phyloP scores from a whole-genome alignment of 2,329 filamentous ascomycete species.

The Colletotrichum camelliae region DNA sequence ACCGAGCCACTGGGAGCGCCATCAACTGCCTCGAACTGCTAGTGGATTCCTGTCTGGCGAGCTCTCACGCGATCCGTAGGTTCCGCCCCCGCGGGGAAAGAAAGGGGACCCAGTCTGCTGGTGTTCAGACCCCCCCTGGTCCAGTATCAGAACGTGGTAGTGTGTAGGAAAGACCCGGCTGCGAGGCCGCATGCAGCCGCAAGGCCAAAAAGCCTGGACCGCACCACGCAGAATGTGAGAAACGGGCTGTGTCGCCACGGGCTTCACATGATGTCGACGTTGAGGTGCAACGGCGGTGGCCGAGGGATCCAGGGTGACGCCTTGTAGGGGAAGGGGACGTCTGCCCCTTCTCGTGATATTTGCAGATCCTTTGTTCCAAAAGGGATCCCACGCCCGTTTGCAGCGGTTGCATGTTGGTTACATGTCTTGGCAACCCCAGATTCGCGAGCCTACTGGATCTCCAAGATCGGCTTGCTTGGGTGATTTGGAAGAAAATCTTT shows the following conservation, averaged over 20 bases:
- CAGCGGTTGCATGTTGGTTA: constrained; percentile 4
- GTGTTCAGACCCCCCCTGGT: constrained; percentile 5
- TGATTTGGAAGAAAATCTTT: neutral
- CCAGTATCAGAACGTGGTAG: constrained; percentile 6
- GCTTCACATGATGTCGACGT: constrained; percentile 1
- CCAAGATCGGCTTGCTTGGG: neutral
- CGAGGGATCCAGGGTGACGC: neutral
- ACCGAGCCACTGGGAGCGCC: neutral
- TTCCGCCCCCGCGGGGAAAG: neutral
- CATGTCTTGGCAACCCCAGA: constrained; percentile 6
- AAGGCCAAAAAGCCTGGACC: neutral
- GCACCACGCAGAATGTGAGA: neutral
- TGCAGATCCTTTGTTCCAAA: neutral
- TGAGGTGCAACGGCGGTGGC: neutral
- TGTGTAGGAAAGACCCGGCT: neutral
- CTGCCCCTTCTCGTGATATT: neutral
- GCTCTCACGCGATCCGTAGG: neutral
- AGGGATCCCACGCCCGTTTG: neutral
- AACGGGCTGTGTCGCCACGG: constrained; percentile 4
- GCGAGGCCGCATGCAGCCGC: neutral
- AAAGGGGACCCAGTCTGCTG: neutral
- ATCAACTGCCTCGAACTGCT: neutral
- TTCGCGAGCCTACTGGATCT: neutral
- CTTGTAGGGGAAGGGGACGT: neutral
- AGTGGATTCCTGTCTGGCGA: neutral